Conservation (phyloP, 331 rosid species). For the Quercus lobata region DNA sequence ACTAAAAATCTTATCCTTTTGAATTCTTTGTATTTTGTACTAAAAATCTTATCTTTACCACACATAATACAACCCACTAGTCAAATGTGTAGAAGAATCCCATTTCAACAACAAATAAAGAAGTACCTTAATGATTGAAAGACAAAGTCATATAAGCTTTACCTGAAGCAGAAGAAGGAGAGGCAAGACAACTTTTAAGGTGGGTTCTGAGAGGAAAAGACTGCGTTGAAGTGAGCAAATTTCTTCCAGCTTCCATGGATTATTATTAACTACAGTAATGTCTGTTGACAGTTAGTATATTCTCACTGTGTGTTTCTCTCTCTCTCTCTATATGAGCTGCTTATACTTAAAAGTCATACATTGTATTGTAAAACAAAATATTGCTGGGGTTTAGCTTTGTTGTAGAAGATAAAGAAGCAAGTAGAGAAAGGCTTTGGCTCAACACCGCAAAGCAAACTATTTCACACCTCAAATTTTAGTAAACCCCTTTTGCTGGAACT, state of each 20-base stretch:
- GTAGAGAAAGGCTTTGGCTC: slow-evolving; percentile 5
- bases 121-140: background rate
- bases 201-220: slow-evolving; percentile 60
- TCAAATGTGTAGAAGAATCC: background rate
- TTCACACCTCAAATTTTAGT: slow-evolving; percentile 27
- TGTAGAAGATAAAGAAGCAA: slow-evolving; percentile 17
- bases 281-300: background rate
- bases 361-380: background rate
- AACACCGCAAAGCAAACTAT: slow-evolving; percentile 2
- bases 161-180: slow-evolving; percentile 58
- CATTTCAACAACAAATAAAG: background rate
- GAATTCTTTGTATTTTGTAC: too few relatives aligned
- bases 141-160: background rate
- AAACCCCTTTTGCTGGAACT: background rate
- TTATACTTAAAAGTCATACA: background rate
- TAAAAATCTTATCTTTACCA: background rate
- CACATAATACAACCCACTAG: background rate
- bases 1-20: background rate
- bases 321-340: background rate
- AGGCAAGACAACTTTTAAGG: slow-evolving; percentile 42
- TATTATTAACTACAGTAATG: background rate
- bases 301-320: background rate
- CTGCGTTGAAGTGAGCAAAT: slow-evolving; percentile 52
- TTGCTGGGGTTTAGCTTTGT: background rate
- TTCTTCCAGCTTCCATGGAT: slow-evolving; percentile 74